These are phyloP conservation scores for Hypocreales sp. DNA, from an alignment of 2,329 filamentous ascomycete species.

Conservation along the genomic window DNA sequence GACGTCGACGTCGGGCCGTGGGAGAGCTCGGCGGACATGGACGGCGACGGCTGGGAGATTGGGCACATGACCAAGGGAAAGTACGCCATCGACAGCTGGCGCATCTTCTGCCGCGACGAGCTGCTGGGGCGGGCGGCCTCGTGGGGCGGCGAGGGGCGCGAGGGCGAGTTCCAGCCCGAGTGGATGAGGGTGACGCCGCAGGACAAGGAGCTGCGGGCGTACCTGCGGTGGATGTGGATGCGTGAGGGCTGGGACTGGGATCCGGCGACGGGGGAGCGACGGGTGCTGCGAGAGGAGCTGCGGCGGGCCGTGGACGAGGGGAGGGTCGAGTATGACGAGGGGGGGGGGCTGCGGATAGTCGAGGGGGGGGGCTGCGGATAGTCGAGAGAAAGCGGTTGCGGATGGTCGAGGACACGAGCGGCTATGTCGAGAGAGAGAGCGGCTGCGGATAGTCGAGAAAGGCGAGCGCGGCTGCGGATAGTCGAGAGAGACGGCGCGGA, in stretches of 20 bases:
- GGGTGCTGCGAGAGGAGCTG: slow-evolving; percentile 35
- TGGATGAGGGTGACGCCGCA: slow-evolving; percentile 75
- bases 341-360: slow-evolving; percentile 29
- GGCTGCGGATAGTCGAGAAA: too few species aligned
- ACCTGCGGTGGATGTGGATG: slow-evolving; percentile 83
- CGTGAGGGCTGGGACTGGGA: slow-evolving; percentile 76
- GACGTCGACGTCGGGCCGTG: too few species aligned
- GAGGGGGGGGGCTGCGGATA: too few species aligned
- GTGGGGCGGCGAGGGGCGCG: slow-evolving; percentile 44
- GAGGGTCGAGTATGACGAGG: slow-evolving; percentile 38
- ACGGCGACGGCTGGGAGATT: slow-evolving; percentile 55
- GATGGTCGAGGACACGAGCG: too few species aligned
- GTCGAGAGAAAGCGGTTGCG: too few species aligned
- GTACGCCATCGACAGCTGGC: slow-evolving; percentile 81
- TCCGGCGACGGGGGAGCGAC: slow-evolving; percentile 48
- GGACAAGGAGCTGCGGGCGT: slow-evolving; percentile 84
- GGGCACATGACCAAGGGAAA: slow-evolving; percentile 69
- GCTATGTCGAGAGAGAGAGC: too few species aligned
- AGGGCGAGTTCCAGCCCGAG: slow-evolving; percentile 56
- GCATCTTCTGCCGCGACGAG: slow-evolving; percentile 79
- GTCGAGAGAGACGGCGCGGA: too few species aligned
- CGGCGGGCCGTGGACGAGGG: slow-evolving; percentile 40
- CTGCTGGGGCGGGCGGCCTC: slow-evolving; percentile 49
- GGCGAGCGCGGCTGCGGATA: too few species aligned
- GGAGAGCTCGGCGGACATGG: too few species aligned